Conservation (phyloP, 2,329 filamentous ascomycete genomes). For the Xylaria sp. region DNA sequence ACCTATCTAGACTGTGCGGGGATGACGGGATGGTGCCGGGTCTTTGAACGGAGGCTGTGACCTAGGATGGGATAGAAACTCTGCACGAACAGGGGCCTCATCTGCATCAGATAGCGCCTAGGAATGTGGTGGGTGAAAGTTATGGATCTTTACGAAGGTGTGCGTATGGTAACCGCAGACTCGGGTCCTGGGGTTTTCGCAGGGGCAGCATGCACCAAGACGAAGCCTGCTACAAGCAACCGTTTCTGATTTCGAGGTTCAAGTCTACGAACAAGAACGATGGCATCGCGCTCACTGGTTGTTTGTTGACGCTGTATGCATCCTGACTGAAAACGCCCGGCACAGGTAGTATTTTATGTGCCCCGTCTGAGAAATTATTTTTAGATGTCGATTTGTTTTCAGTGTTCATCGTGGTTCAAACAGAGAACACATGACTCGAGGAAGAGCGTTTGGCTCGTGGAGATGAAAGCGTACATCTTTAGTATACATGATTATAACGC, state of each 20-base stretch:
- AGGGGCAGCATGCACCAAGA: background rate
- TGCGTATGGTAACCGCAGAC: constrained; percentile 5
- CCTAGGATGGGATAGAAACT: background rate
- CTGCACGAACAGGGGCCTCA: constrained; percentile 4
- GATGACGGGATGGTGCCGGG: constrained; percentile 5
- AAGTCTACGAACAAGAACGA: no score
- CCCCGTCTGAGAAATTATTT: no score
- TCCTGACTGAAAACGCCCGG: no score
- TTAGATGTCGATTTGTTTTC: no score
- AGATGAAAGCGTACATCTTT: background rate
- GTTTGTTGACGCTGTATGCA: no score
- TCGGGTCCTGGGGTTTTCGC: background rate
- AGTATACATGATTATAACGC: background rate
- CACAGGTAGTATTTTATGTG: no score
- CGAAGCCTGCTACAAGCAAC: background rate
- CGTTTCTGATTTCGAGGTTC: background rate
- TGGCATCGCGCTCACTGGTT: no score
- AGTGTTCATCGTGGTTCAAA: no score
- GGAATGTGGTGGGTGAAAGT: background rate
- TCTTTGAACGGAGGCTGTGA: background rate
- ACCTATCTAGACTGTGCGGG: no score
- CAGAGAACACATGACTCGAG: no score
- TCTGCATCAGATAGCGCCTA: background rate
- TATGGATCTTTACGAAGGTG: background rate
- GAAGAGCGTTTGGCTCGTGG: no score